Conservation (phyloP, 2,329 filamentous ascomycete species). For the Alternaria metachromatica region DNA sequence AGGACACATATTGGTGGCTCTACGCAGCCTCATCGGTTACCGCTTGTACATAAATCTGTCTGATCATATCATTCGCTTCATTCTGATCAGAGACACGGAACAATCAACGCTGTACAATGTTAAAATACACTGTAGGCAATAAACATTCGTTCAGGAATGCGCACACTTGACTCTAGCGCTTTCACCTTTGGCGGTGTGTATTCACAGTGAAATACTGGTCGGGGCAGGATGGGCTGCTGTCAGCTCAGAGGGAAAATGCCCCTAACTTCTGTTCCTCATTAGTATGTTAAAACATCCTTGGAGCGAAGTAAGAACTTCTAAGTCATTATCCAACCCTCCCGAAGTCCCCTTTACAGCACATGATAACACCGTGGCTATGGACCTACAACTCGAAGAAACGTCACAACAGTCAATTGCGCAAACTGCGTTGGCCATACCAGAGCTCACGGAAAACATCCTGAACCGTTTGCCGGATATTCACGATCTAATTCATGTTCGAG, state of each 20-base stretch:
- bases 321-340: neutral
- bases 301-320: neutral
- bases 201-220: neutral
- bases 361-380: neutral
- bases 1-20: no score
- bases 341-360: neutral
- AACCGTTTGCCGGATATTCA: neutral
- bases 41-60: neutral
- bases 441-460: neutral
- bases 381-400: neutral
- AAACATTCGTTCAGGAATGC: neutral
- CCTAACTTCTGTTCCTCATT: neutral
- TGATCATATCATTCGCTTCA: neutral
- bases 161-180: neutral
- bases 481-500: neutral
- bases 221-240: neutral
- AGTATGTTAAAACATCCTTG: neutral
- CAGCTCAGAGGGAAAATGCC: neutral
- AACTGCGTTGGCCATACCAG: neutral
- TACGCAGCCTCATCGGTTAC: neutral
- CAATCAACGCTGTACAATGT: neutral
- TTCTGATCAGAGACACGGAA: neutral
- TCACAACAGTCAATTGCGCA: neutral
- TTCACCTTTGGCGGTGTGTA: neutral
- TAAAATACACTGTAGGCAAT: neutral